Evolutionary conservation across 225 moss, liverwort and hornwort species (phyloP).

Genomic region (Asterella californica): DNA sequence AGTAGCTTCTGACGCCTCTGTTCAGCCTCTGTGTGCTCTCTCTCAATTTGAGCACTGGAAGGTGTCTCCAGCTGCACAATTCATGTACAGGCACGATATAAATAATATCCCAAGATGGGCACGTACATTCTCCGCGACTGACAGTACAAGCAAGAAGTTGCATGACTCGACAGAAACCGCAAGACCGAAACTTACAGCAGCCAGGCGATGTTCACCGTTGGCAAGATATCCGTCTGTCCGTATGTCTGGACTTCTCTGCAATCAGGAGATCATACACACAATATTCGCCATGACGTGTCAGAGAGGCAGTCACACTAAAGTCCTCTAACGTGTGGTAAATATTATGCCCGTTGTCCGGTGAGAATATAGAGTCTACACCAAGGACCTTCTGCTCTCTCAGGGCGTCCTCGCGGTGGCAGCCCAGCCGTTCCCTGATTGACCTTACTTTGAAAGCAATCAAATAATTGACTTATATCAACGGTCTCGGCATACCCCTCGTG

Average conservation of each 20-base stretch:
- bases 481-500: too few relatives aligned
- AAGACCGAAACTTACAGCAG: conserved; percentile 50
- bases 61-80: conserved; percentile 50
- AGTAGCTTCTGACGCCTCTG: conserved; percentile 82
- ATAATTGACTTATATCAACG: too few relatives aligned
- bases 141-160: neutral
- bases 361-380: too few relatives aligned
- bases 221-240: conserved; percentile 69
- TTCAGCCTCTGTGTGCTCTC: conserved; percentile 74
- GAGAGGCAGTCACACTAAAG: too few relatives aligned
- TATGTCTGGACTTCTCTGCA: conserved; percentile 96
- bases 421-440: too few relatives aligned
- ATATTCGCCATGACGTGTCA: neutral
- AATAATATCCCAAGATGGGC: neutral
- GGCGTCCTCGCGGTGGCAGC: too few relatives aligned
- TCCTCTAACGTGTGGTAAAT: neutral
- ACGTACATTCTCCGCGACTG: neutral
- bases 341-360: neutral
- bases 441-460: too few relatives aligned
- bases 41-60: conserved; percentile 62
- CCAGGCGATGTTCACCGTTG: conserved; percentile 62
- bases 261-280: neutral
- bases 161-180: neutral
- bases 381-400: too few relatives aligned
- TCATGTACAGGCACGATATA: neutral